phyloP scores from a whole-genome alignment of 2,329 filamentous ascomycete genomes.

The Scytalidium sp. region DNA sequence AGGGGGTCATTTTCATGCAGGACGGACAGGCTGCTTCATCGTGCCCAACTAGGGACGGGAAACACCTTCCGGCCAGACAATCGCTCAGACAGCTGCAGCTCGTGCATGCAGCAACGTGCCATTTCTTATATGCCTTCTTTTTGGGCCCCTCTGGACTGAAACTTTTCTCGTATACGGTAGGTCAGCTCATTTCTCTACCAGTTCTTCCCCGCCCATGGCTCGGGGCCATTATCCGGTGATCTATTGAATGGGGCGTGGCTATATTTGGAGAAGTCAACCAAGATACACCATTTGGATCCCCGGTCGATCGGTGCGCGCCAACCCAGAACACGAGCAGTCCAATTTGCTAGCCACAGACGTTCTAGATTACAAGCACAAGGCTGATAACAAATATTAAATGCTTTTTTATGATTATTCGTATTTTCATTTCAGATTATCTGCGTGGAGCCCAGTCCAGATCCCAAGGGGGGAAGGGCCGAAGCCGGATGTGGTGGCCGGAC shows the following conservation, averaged over 20 bases:
- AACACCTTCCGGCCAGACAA: neutral
- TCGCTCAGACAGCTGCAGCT: neutral
- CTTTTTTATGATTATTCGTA: too few species aligned
- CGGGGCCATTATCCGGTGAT: neutral
- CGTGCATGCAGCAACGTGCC: neutral
- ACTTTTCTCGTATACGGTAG: neutral
- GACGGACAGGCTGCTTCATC: neutral
- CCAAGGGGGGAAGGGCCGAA: neutral
- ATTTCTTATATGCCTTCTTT: neutral
- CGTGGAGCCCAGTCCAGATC: neutral
- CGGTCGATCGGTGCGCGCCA: too few species aligned
- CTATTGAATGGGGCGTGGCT: neutral
- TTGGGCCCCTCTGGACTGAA: neutral
- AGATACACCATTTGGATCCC: too few species aligned
- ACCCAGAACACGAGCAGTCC: too few species aligned
- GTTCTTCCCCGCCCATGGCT: neutral
- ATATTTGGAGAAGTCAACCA: neutral
- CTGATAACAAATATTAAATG: too few species aligned
- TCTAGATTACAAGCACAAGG: too few species aligned
- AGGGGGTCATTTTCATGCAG: neutral
- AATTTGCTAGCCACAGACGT: too few species aligned
- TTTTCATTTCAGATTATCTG: too few species aligned
- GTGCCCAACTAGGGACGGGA: neutral
- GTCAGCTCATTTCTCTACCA: neutral
- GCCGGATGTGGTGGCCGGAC: neutral